A percentile compares a stretch with the other conserved stretches of the same genome.
Conservation (phyloP, 208 protist species). For the Herpetomonas tarakana region DNA sequence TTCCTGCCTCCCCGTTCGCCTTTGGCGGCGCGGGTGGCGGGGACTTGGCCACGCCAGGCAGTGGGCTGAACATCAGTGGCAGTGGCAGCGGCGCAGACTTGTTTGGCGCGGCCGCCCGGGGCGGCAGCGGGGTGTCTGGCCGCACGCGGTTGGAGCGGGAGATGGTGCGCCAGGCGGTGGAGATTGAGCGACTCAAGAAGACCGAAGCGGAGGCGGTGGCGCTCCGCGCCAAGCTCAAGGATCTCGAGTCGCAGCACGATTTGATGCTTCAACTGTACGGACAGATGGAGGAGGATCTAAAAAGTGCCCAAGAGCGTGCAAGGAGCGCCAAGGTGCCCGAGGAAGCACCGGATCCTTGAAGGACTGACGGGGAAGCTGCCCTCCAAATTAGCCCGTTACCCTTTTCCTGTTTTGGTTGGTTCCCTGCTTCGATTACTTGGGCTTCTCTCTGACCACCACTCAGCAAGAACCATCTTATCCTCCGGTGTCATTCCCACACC, state of each 20-base stretch:
- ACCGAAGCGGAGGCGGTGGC: constrained; percentile 22
- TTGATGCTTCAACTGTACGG: constrained; percentile 82
- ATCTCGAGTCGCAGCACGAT: constrained; percentile 56
- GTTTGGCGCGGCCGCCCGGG: constrained; percentile 1
- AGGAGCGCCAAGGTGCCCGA: constrained; percentile 5
- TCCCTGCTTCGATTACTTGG: too few relatives aligned
- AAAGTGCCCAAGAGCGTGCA: constrained; percentile 5
- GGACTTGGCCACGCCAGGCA: not conserved
- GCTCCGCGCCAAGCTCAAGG: constrained; percentile 22
- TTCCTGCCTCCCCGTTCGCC: not conserved
- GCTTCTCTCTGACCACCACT: too few relatives aligned
- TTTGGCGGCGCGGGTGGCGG: too few relatives aligned
- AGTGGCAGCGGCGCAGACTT: not conserved
- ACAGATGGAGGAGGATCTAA: constrained; percentile 60
- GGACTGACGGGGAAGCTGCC: too few relatives aligned
- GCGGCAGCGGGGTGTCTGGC: not conserved
- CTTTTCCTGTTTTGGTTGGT: too few relatives aligned
- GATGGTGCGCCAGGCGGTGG: constrained; percentile 65
- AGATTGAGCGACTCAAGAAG: constrained; percentile 57
- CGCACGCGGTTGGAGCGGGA: constrained; percentile 60
- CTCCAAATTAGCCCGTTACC: too few relatives aligned
- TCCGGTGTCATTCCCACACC: too few relatives aligned
- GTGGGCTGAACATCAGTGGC: too few relatives aligned
- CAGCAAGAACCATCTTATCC: too few relatives aligned
- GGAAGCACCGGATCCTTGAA: not conserved